These are phyloP conservation scores for Ogataea allantospora DNA, from an alignment of 805 yeast species.

Conservation along the genomic window DNA sequence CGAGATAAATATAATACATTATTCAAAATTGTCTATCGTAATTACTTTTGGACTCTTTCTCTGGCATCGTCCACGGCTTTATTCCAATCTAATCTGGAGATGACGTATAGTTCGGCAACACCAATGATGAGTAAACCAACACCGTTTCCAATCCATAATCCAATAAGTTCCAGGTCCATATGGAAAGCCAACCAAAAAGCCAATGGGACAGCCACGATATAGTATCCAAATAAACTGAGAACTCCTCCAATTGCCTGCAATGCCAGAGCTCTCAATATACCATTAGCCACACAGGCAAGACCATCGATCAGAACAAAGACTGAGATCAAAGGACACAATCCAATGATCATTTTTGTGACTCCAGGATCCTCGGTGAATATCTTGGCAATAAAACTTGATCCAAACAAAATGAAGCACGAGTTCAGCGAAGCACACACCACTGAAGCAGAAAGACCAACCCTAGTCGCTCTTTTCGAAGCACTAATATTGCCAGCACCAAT, in stretches of 20 bases:
- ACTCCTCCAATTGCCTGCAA: slow-evolving; percentile 70
- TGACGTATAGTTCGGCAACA: slow-evolving; percentile 44
- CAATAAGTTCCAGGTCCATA: slow-evolving; percentile 48
- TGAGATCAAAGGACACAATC: slow-evolving; percentile 63
- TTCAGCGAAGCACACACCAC: slow-evolving; percentile 37
- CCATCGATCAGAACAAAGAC: slow-evolving; percentile 69
- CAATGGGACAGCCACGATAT: slow-evolving; percentile 66
- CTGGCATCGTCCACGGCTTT: slow-evolving; percentile 37
- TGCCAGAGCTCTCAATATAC: slow-evolving; percentile 74
- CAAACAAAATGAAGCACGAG: slow-evolving; percentile 44
- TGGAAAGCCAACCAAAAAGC: slow-evolving; percentile 58
- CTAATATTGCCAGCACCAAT: slow-evolving; percentile 42
- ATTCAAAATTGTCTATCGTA: background rate
- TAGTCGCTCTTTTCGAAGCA: slow-evolving; percentile 39
- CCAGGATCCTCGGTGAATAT: slow-evolving; percentile 62
- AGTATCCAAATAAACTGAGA: slow-evolving; percentile 68
- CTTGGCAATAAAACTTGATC: slow-evolving; percentile 49
- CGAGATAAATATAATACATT: background rate
- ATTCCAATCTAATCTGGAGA: slow-evolving; percentile 54
- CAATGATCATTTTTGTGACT: slow-evolving; percentile 51
- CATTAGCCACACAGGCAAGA: slow-evolving; percentile 67
- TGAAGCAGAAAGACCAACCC: slow-evolving; percentile 39
- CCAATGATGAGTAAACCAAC: slow-evolving; percentile 59
- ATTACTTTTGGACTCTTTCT: slow-evolving; percentile 14
- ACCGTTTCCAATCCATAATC: slow-evolving; percentile 76